A percentile compares a stretch with the other conserved stretches of the same genome.
phyloP scores from a whole-genome alignment of 1,284 basidiomycete genomes.

The Ustilago tritici region DNA sequence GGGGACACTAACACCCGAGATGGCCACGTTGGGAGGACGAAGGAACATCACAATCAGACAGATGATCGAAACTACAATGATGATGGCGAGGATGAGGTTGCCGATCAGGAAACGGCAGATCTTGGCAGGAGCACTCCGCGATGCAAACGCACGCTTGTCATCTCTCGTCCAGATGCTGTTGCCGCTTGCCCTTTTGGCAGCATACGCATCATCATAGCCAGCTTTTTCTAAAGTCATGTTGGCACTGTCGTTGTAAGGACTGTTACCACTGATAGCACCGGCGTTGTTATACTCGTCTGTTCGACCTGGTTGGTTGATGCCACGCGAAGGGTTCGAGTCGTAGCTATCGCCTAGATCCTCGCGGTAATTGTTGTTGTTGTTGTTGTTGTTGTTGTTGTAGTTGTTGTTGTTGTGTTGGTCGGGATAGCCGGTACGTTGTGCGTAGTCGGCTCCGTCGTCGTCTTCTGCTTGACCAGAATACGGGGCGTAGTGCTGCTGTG shows the following conservation, averaged over 20 bases:
- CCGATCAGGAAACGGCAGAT: constrained; percentile 60
- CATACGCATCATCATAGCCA: constrained; percentile 23
- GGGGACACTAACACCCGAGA: constrained; percentile 47
- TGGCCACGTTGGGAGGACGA: constrained; percentile 64
- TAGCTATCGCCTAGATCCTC: constrained; percentile 27
- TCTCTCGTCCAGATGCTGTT: constrained; percentile 64
- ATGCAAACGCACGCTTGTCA: constrained; percentile 58
- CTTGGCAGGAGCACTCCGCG: constrained; percentile 55
- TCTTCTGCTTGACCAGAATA: constrained; percentile 12
- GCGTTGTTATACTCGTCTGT: constrained; percentile 9
- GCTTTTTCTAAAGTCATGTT: constrained; percentile 33
- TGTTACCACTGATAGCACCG: constrained; percentile 17
- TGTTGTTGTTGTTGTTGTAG: too few species aligned
- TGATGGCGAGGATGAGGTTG: constrained; percentile 56
- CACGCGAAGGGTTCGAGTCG: constrained; percentile 27
- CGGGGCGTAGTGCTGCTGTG: constrained; percentile 14
- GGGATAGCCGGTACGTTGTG: constrained; percentile 4
- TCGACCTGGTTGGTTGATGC: constrained; percentile 2
- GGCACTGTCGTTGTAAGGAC: constrained; percentile 4
- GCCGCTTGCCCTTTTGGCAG: constrained; percentile 44
- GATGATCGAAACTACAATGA: constrained; percentile 60
- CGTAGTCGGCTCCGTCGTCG: constrained; percentile 14
- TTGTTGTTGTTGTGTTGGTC: background rate
- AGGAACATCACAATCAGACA: constrained; percentile 63
- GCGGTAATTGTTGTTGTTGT: background rate